These are phyloP conservation scores for Inonotus hispidus DNA, from an alignment of 1,284 basidiomycete species.

Conservation along the genomic window DNA sequence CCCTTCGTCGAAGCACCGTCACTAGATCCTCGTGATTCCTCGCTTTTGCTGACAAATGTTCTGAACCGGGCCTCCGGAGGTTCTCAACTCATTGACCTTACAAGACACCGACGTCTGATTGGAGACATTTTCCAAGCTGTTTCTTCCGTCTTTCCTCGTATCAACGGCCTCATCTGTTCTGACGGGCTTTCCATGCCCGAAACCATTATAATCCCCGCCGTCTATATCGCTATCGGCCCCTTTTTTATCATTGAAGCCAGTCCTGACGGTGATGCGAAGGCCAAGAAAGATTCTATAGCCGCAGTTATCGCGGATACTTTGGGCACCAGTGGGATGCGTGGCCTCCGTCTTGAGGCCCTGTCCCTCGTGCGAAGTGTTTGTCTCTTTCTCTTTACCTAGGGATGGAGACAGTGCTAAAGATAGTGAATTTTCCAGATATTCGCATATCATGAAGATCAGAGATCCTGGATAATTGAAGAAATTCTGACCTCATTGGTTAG, in stretches of 20 bases:
- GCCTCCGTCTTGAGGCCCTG: constrained; percentile 76
- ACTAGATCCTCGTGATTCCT: constrained; percentile 38
- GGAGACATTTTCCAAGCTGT: constrained; percentile 63
- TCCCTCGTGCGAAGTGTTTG: constrained; percentile 79
- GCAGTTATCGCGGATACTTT: constrained; percentile 51
- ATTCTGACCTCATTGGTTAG: constrained; percentile 86
- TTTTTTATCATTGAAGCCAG: constrained; percentile 79
- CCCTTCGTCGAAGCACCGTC: constrained; percentile 77
- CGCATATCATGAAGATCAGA: constrained; percentile 82
- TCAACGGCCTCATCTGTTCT: constrained; percentile 62
- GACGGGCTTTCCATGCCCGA: constrained; percentile 77
- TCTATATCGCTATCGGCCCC: constrained; percentile 88
- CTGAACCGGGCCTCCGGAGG: constrained; percentile 37
- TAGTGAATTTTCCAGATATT: constrained; percentile 58
- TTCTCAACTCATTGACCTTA: constrained; percentile 24
- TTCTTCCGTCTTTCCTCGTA: constrained; percentile 60
- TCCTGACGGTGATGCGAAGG: constrained; percentile 43
- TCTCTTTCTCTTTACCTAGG: constrained; percentile 15
- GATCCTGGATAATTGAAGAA: constrained; percentile 95
- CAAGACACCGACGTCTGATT: constrained; percentile 48
- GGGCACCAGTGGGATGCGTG: constrained; percentile 73
- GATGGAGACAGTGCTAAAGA: constrained; percentile 3
- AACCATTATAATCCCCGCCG: constrained; percentile 80
- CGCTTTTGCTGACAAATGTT: constrained; percentile 50
- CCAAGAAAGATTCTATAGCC: constrained; percentile 43